Percentiles rank a stretch among this genome's conserved stretches.
phyloP scores from a whole-genome alignment of 108 stramenopile genomes.

The Nitzschia putrida region DNA sequence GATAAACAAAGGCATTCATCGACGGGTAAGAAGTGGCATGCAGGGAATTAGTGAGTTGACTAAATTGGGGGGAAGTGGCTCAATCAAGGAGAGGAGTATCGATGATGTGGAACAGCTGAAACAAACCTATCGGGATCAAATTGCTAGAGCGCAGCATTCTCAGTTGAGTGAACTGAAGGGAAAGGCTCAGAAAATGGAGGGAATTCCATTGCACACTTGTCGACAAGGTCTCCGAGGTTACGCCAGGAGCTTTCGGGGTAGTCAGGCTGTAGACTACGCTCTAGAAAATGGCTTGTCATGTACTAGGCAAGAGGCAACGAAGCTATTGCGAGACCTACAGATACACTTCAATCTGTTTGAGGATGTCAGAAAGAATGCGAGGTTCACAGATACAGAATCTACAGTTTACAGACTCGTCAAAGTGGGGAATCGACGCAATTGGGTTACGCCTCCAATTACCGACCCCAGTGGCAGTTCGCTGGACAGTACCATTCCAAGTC shows the following conservation, averaged over 20 bases:
- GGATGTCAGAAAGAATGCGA: conserved; percentile 1
- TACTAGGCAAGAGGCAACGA: not conserved
- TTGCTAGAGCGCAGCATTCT: too few relatives aligned
- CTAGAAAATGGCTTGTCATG: not conserved
- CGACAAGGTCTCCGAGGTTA: conserved; percentile 2
- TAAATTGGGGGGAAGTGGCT: too few relatives aligned
- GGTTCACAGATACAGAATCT: not conserved
- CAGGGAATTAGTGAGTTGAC: conserved; percentile 1
- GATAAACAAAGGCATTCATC: not conserved
- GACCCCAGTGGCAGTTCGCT: not conserved
- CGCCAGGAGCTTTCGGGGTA: conserved; percentile 10
- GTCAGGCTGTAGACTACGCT: conserved; percentile 16
- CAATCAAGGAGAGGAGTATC: too few relatives aligned
- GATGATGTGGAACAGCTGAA: too few relatives aligned
- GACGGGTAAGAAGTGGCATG: not conserved
- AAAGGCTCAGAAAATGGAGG: conserved; percentile 2
- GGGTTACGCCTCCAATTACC: not conserved
- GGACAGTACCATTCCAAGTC: not conserved
- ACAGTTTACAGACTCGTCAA: conserved; percentile 5
- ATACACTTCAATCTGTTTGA: conserved; percentile 13
- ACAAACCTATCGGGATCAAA: too few relatives aligned
- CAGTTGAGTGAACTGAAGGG: not conserved
- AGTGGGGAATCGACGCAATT: not conserved
- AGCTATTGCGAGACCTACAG: conserved; percentile 9
- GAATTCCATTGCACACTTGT: conserved; percentile 3